Conservation (phyloP, 345 rosid genomes). For the Salix purpurea region DNA sequence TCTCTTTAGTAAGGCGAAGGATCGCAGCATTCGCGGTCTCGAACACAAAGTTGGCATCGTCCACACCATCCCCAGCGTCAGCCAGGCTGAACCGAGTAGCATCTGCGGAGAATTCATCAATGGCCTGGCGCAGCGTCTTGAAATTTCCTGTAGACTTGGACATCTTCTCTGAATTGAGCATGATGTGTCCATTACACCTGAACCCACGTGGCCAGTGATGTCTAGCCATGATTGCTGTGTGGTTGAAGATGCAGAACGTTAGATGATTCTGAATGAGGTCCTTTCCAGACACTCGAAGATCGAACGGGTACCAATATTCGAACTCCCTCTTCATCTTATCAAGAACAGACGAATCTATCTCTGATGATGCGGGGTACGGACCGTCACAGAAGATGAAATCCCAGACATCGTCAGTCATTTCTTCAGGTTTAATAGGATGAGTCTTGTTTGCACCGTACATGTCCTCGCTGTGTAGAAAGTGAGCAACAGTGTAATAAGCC, state of each 20-base stretch:
- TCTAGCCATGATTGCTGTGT: constrained; percentile 70
- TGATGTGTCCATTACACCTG: constrained; percentile 90
- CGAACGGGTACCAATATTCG: constrained; percentile 96
- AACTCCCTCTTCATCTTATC: constrained; percentile 89
- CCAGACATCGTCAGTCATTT: constrained; percentile 93
- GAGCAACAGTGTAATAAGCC: constrained; percentile 91
- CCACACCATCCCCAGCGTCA: constrained; percentile 97
- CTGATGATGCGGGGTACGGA: constrained; percentile 55
- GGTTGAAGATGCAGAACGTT: constrained; percentile 81
- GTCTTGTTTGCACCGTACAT: constrained; percentile 53
- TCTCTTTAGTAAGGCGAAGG: constrained; percentile 77
- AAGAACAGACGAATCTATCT: constrained; percentile 52
- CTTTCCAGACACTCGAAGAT: constrained; percentile 93
- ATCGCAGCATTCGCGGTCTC: constrained; percentile 93
- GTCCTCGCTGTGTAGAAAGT: constrained; percentile 70
- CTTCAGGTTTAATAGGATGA: constrained; percentile 51
- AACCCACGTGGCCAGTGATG: constrained; percentile 91
- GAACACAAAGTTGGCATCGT: constrained; percentile 93
- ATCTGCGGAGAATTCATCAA: constrained; percentile 84
- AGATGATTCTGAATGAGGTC: constrained; percentile 95
- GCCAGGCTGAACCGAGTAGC: constrained; percentile 85
- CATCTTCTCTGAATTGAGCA: constrained; percentile 96
- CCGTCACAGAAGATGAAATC: constrained; percentile 78
- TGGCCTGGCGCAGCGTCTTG: constrained; percentile 76
- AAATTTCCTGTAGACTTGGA: constrained; percentile 96